phyloP scores from a whole-genome alignment of 1,139 yeast species.

The Debaryomycetaceae sp. region DNA sequence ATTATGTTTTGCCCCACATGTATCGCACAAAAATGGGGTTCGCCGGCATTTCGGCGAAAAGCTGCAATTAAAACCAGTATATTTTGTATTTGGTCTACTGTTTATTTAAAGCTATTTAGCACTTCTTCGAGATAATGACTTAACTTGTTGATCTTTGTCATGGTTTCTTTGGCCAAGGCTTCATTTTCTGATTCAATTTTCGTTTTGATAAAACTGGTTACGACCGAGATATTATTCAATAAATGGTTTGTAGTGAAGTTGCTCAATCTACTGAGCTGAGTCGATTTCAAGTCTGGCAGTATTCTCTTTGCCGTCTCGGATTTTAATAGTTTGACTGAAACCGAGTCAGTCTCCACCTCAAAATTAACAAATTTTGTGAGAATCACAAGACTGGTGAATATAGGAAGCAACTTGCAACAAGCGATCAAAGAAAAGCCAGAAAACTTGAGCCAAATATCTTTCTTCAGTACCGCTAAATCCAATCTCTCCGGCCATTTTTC shows the following conservation, averaged over 20 bases:
- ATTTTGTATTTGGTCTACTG: background rate
- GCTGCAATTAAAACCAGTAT: background rate
- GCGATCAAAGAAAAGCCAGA: constrained; percentile 25
- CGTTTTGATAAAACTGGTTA: constrained; percentile 17
- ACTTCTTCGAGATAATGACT: constrained; percentile 19
- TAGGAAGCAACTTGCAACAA: constrained; percentile 21
- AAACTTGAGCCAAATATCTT: constrained; percentile 42
- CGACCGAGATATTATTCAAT: constrained; percentile 12
- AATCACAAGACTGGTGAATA: constrained; percentile 26
- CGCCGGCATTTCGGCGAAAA: constrained; percentile 8
- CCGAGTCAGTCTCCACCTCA: constrained; percentile 4
- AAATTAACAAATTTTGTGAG: constrained; percentile 21
- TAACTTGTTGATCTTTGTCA: constrained; percentile 16
- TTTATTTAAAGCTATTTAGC: constrained; percentile 6
- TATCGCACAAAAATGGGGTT: background rate
- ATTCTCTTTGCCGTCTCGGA: constrained; percentile 2
- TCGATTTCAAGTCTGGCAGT: background rate
- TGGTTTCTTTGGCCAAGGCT: constrained; percentile 12
- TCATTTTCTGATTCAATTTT: constrained; percentile 14
- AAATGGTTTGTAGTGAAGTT: constrained; percentile 12
- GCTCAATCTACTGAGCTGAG: background rate
- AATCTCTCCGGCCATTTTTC: background rate
- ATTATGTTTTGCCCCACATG: background rate
- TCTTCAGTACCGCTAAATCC: constrained; percentile 3
- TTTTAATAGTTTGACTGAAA: constrained; percentile 3